A percentile compares a stretch with the other conserved stretches of the same genome.
These are phyloP conservation scores for Geum urbanum DNA, from an alignment of 306 rosid species.

Conservation along the genomic window DNA sequence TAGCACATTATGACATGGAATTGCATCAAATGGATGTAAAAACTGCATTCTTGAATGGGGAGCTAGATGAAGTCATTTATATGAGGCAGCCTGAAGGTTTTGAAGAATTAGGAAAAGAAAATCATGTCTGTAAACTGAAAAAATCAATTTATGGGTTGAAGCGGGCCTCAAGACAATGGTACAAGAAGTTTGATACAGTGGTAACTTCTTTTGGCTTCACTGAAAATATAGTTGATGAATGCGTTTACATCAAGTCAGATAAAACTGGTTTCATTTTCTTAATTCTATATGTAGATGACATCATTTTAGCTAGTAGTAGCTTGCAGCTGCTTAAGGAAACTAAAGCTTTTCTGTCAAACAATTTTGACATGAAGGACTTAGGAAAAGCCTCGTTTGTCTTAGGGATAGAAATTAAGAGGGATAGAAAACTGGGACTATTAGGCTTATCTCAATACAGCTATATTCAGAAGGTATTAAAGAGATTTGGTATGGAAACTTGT, in stretches of 20 bases:
- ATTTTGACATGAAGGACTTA: too few species aligned
- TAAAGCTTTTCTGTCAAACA: not conserved
- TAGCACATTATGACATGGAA: not conserved
- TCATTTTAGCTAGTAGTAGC: not conserved
- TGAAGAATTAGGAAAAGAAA: not conserved
- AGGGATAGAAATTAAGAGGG: not conserved
- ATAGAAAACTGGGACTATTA: not conserved
- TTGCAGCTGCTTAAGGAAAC: not conserved
- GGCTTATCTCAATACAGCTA: not conserved
- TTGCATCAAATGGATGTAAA: not conserved
- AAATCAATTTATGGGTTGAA: not conserved
- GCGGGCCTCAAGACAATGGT: not conserved
- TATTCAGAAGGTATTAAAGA: not conserved
- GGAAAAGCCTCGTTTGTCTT: not conserved
- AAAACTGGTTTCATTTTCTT: not conserved
- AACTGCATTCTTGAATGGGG: not conserved
- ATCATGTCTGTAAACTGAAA: not conserved
- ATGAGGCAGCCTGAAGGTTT: not conserved
- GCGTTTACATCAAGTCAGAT: not conserved
- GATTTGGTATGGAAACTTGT: not conserved
- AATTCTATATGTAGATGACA: not conserved
- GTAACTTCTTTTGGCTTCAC: not conserved
- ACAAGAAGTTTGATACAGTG: not conserved
- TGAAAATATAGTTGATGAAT: not conserved
- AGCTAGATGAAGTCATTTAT: not conserved